Evolutionary conservation across 2,329 filamentous ascomycete species (phyloP).

Genomic region (Lachnellula cervina): DNA sequence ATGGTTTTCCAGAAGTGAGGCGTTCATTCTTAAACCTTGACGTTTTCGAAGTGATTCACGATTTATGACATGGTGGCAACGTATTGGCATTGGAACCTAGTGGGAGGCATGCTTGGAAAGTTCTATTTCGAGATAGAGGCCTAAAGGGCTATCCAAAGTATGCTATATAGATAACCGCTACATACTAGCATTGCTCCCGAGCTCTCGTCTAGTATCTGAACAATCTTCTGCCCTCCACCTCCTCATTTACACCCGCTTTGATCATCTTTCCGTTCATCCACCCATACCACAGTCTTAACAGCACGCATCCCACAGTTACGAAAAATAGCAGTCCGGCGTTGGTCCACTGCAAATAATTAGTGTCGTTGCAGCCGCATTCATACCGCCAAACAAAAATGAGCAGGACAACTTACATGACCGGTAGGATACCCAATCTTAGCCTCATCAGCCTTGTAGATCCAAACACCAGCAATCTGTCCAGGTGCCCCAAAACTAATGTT

Average conservation of each 20-base stretch:
- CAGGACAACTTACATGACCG: slow-evolving; percentile 43
- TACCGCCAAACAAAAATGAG: neutral
- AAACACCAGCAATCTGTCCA: slow-evolving; percentile 68
- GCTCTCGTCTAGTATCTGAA: slow-evolving; percentile 12
- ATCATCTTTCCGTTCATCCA: slow-evolving; percentile 36
- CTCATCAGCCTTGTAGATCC: slow-evolving; percentile 66
- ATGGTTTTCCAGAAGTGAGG: slow-evolving; percentile 48
- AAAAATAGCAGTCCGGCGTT: slow-evolving; percentile 58
- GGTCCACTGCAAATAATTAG: slow-evolving; percentile 41
- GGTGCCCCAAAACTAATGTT: slow-evolving; percentile 65
- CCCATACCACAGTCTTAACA: slow-evolving; percentile 53
- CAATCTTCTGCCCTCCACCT: slow-evolving; percentile 9
- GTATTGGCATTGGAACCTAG: too few species aligned
- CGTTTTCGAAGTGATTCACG: neutral
- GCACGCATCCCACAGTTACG: slow-evolving; percentile 49
- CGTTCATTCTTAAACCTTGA: neutral
- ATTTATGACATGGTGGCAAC: neutral
- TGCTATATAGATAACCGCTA: neutral
- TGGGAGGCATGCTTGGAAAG: too few species aligned
- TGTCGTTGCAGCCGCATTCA: neutral
- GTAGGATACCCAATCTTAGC: slow-evolving; percentile 59
- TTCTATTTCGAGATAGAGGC: too few species aligned
- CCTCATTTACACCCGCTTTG: neutral
- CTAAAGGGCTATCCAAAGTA: too few species aligned
- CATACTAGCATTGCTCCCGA: neutral